Percentiles rank a stretch among this genome's conserved stretches.
Conservation (phyloP, 768 basidiomycete species). For the Heimioporus sp. region DNA sequence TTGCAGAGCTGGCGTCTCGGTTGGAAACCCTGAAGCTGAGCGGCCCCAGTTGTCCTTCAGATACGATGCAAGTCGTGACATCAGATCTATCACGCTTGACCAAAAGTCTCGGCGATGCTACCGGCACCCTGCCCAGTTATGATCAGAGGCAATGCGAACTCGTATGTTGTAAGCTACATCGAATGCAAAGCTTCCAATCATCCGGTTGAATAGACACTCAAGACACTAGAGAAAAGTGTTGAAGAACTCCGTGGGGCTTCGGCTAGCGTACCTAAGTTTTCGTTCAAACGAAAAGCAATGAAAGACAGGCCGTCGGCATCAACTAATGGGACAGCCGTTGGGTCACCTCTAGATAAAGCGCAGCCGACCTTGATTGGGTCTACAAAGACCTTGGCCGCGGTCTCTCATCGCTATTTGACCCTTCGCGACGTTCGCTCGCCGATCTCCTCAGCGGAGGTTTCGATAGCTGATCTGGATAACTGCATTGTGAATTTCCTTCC, state of each 20-base stretch:
- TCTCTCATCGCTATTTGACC: constrained; percentile 47
- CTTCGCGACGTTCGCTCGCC: constrained; percentile 29
- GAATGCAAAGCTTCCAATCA: constrained; percentile 9
- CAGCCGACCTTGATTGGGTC: constrained; percentile 25
- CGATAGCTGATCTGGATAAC: constrained; percentile 60
- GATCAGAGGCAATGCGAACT: constrained; percentile 72
- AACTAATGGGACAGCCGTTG: neutral
- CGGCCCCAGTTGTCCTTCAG: constrained; percentile 25
- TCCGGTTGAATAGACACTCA: constrained; percentile 54
- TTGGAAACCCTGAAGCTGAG: constrained; percentile 39
- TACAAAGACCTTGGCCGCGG: constrained; percentile 40
- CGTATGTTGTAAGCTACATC: constrained; percentile 40
- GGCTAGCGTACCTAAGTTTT: constrained; percentile 58
- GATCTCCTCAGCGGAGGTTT: constrained; percentile 45
- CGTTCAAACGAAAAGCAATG: constrained; percentile 55
- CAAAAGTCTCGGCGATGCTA: constrained; percentile 63
- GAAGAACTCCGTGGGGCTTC: constrained; percentile 48
- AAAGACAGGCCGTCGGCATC: constrained; percentile 12
- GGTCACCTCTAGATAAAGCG: neutral
- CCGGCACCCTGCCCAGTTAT: constrained; percentile 62
- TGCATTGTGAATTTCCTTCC: constrained; percentile 72
- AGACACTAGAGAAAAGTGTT: constrained; percentile 53
- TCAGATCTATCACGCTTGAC: constrained; percentile 54
- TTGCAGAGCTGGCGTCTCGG: constrained; percentile 48
- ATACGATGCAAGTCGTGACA: constrained; percentile 44